Percentiles rank a stretch among this genome's conserved stretches.
These are phyloP conservation scores for Omphalotus guepiniiformis DNA, from an alignment of 768 basidiomycete species.

Conservation along the genomic window DNA sequence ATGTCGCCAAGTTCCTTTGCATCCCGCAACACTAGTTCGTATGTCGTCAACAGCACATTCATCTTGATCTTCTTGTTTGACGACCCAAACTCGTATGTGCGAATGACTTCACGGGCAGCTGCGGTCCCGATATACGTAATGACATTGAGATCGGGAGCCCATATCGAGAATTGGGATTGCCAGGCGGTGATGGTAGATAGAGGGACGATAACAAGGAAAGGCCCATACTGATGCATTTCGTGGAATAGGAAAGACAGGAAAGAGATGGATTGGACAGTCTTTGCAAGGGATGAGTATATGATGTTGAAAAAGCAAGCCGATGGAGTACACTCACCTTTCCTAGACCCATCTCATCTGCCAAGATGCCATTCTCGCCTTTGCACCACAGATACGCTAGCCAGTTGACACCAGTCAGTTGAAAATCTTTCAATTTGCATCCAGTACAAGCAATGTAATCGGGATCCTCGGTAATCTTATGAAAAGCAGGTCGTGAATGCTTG, in stretches of 20 bases:
- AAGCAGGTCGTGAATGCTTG: conserved; percentile 66
- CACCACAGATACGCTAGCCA: conserved; percentile 99
- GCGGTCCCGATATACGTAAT: conserved; percentile 95
- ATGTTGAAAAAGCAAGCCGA: conserved; percentile 6
- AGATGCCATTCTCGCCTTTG: conserved; percentile 91
- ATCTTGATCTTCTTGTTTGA: conserved; percentile 90
- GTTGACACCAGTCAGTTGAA: conserved; percentile 96
- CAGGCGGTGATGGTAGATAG: conserved; percentile 97
- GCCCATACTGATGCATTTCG: conserved; percentile 87
- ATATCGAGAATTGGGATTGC: conserved; percentile 90
- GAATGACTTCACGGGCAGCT: conserved; percentile 83
- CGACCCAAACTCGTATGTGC: conserved; percentile 86
- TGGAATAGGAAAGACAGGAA: conserved; percentile 96
- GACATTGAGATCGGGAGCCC: conserved; percentile 97
- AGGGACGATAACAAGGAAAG: conserved; percentile 96
- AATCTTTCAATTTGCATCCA: conserved; percentile 91
- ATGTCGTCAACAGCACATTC: conserved; percentile 96
- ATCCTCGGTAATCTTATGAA: conserved; percentile 81
- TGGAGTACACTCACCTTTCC: conserved; percentile 71
- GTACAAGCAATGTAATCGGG: conserved; percentile 78
- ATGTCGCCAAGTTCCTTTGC: conserved; percentile 84
- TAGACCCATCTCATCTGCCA: conserved; percentile 99
- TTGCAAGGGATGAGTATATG: conserved; percentile 9
- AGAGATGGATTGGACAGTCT: conserved; percentile 95
- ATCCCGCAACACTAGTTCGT: conserved; percentile 92